A percentile compares a stretch with the other conserved stretches of the same genome.
These are phyloP conservation scores for Rhododendron kiyosumense DNA, from an alignment of 148 eudicot species.

Conservation along the genomic window DNA sequence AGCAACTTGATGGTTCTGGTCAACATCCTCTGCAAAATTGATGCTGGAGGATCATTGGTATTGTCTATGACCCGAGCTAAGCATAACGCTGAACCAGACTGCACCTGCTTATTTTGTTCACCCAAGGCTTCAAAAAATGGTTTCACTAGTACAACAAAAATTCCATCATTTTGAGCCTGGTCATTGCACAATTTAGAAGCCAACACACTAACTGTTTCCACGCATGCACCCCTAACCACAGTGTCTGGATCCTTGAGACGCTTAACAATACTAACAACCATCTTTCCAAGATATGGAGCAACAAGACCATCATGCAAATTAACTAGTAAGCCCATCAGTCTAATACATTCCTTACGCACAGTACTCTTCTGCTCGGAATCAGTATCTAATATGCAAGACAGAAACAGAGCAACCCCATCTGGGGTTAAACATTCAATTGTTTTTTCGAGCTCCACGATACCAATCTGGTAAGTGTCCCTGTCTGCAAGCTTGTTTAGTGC, in stretches of 20 bases:
- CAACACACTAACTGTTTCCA: conserved; percentile 65
- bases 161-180: conserved; percentile 33
- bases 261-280: conserved; percentile 67
- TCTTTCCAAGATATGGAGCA: conserved; percentile 56
- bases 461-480: conserved; percentile 72
- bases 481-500: conserved; percentile 78
- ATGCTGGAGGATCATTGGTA: conserved; percentile 54
- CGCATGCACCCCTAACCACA: conserved; percentile 67
- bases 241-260: conserved; percentile 85
- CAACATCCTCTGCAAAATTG: conserved; percentile 68
- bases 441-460: conserved; percentile 69
- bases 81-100: conserved; percentile 73
- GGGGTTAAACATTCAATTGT: conserved; percentile 48
- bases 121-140: conserved; percentile 87
- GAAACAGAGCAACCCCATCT: conserved; percentile 56
- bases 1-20: conserved; percentile 53
- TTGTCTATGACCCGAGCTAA: conserved; percentile 67
- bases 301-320: conserved; percentile 47
- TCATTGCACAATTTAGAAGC: conserved; percentile 52
- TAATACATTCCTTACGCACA: conserved; percentile 75
- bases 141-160: conserved; percentile 55
- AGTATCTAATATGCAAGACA: conserved; percentile 71
- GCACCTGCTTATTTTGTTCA: conserved; percentile 84
- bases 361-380: conserved; percentile 71
- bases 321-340: conserved; percentile 61